These are phyloP conservation scores for Fragaria ananassa DNA, from an alignment of 306 rosid genomes.

Conservation along the genomic window DNA sequence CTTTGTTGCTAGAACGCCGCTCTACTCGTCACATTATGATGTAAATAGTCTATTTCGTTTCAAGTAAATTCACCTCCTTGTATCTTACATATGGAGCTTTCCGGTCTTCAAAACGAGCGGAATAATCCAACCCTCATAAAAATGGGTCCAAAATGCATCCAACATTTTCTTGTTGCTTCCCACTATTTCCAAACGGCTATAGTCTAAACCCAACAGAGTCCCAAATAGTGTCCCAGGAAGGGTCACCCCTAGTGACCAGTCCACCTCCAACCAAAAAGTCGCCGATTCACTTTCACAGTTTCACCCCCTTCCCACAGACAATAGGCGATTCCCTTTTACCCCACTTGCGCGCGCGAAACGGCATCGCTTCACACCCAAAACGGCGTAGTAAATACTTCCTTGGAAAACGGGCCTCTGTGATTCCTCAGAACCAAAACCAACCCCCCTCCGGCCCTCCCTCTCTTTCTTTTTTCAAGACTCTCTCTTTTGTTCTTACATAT, in stretches of 20 bases:
- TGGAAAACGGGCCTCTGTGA: neutral
- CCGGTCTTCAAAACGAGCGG: too few species aligned
- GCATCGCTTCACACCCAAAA: neutral
- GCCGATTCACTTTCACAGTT: neutral
- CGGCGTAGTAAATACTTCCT: neutral
- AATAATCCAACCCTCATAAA: too few species aligned
- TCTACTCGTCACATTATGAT: too few species aligned
- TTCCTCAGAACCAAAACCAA: neutral
- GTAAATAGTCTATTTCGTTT: too few species aligned
- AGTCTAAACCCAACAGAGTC: neutral
- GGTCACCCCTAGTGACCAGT: neutral
- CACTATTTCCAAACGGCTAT: neutral
- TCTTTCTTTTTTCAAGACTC: conserved; percentile 5
- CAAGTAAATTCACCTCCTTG: too few species aligned
- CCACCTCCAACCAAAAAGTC: neutral
- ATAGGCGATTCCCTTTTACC: neutral
- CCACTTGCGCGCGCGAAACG: neutral
- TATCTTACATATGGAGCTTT: too few species aligned
- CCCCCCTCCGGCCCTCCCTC: neutral
- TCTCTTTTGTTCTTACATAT: neutral
- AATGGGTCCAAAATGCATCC: neutral
- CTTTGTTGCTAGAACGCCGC: too few species aligned
- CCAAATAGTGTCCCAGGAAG: neutral
- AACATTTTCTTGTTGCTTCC: neutral
- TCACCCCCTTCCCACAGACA: neutral